Base-by-base conservation (phyloP, 1,139 yeast species). In the Candida buenavistaensis region DNA sequence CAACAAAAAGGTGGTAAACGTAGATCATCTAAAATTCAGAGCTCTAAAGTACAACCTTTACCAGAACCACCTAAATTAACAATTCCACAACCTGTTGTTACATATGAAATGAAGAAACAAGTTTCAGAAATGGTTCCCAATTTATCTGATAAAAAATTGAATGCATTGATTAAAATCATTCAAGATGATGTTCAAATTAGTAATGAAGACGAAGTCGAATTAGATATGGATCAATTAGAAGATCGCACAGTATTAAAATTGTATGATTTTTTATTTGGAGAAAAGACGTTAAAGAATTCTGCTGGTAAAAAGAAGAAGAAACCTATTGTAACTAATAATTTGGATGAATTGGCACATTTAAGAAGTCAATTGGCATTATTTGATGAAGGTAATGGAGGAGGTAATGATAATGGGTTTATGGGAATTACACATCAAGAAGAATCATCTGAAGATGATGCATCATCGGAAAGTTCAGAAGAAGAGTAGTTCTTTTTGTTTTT, bases 71-170 rank as follows among this genome's bases (percentile, higher is more conserved):
- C 36, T 6, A 40, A 37, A 24, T 20, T 37, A n/a, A 36, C 38
- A 5, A 37, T 39, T 17, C 45, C 45, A 6, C 37, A 39, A 31
- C 68, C 69, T 4, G 80, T 78, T 33, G 84, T 84, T 32, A 87
- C 97, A 0, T 92, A 87, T 57, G 97, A 90, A 55, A 92, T 92
- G 97, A 92, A 94, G 74, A 87, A 88, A 57, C 95, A 88, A 57
- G 82, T 92, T 37, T 80, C 92, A 38, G 97, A 89, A 54, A 80
- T 82, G 51, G 92, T 92, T 54, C 82, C 84, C 34, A 81, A 80
- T 41, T 68, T 82, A 47, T 77, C 89, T 22, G 95, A 88, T 46
- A 81, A 83, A 60, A 87, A 86, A 64, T 67, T 92, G 51, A 87
- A 83, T 50, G 84, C 85, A 39, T 95, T 89, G 25, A 76, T 92